phyloP scores from a whole-genome alignment of 805 yeast genomes.

The Candida ascalaphidarum region DNA sequence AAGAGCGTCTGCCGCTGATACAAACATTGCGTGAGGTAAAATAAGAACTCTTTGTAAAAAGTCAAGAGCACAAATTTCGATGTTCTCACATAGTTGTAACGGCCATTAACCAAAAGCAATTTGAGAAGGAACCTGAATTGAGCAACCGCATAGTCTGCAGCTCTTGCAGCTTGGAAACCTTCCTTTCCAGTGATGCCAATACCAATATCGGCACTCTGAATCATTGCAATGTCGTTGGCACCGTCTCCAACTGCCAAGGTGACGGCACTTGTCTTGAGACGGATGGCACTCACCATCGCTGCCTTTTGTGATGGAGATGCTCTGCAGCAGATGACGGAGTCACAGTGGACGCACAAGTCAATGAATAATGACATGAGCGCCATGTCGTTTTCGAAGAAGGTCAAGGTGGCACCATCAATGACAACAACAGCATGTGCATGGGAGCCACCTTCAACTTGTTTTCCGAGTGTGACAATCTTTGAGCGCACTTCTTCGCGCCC shows the following conservation, averaged over 20 bases:
- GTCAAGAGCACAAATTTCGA: slow-evolving; percentile 89
- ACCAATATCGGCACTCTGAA: slow-evolving; percentile 96
- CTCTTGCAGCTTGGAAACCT: slow-evolving; percentile 93
- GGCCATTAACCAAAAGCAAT: slow-evolving; percentile 84
- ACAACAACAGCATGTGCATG: slow-evolving; percentile 95
- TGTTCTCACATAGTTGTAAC: slow-evolving; percentile 90
- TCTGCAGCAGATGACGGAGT: slow-evolving; percentile 90
- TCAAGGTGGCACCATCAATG: slow-evolving; percentile 85
- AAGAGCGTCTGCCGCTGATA: slow-evolving; percentile 82
- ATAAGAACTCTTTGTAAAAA: slow-evolving; percentile 87
- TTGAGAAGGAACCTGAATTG: slow-evolving; percentile 84
- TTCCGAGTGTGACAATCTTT: slow-evolving; percentile 65
- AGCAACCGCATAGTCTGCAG: slow-evolving; percentile 91
- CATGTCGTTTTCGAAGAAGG: slow-evolving; percentile 63
- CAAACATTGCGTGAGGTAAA: slow-evolving; percentile 80
- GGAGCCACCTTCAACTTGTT: slow-evolving; percentile 60
- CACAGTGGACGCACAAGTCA: slow-evolving; percentile 79
- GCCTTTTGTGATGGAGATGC: slow-evolving; percentile 98
- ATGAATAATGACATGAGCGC: slow-evolving; percentile 67
- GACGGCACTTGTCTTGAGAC: slow-evolving; percentile 62
- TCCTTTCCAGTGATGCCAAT: slow-evolving; percentile 96
- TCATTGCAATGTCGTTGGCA: slow-evolving; percentile 99
- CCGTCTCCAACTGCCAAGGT: slow-evolving; percentile 98
- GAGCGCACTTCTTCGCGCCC: slow-evolving; percentile 52
- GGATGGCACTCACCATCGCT: slow-evolving; percentile 71